Evolutionary conservation across 169 alveolate species (phyloP), one percentile per base, ranked within the genome.

Genomic region (Cryptosporidium andersoni): DNA sequence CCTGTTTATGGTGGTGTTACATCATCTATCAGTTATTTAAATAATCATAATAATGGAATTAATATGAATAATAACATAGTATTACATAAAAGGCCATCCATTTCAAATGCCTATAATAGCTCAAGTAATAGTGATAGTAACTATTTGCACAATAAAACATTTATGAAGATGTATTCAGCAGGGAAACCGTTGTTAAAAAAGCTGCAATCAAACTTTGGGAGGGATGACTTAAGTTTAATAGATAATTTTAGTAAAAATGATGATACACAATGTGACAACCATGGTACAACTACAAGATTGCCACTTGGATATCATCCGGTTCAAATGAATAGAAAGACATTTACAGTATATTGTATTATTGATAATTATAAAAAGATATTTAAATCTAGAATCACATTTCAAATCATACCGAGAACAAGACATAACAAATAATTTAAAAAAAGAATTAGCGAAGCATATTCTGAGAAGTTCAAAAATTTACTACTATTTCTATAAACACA

Each of bases 371-470:
- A 66, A 43, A 52, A 52, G 4, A 65, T 66, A 2, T 66, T 51
- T 47, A 66, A 66, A 39, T 52, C 81, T 2, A 66, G 81, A 66
- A 51, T 66, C 16, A 66, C 81, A 8, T 66, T 66, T 55, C 81
- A 66, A 34, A 66, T 66, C 14, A 36, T 66, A 14, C 81, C 81
- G 9, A 55, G 81, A 39, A 51, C 64, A 39, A 66, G 81, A 39
- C 51, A 51, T 37, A 25, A 62, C 37, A 62, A 62, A 8, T 40
- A 25, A 25, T 25, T 25, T 25, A 25, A 25, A 25, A 25, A 25
- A 25, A 25, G 25, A 25, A 25, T 25, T 25, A 25, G 25, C 25
- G 25, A 25, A 25, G 0, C 25, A 25, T 25, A 25, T 25, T 25
- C 25, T 25, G 25, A 25, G n/a, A n/a, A n/a, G 25, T 25, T 25